These are phyloP conservation scores for Apiospora kogelbergensis DNA, from an alignment of 2,329 filamentous ascomycete genomes.

Conservation along the genomic window DNA sequence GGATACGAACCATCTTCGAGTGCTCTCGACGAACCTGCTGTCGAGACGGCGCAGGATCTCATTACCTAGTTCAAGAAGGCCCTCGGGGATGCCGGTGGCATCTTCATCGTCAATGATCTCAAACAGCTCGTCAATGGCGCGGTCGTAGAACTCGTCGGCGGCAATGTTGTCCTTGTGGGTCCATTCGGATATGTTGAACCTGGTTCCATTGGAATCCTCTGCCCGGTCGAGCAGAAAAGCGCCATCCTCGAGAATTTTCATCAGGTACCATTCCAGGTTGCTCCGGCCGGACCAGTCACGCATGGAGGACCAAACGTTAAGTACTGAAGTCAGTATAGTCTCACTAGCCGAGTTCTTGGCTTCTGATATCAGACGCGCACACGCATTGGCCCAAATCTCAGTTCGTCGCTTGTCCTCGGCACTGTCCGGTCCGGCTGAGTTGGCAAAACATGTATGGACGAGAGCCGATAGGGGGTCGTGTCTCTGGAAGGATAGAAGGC, in stretches of 20 bases:
- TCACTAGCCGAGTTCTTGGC: conserved; percentile 67
- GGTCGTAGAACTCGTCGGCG: conserved; percentile 85
- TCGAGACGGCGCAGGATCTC: conserved; percentile 79
- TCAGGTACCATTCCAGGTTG: conserved; percentile 90
- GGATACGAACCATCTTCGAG: conserved; percentile 80
- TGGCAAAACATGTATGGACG: conserved; percentile 86
- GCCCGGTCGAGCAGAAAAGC: conserved; percentile 86
- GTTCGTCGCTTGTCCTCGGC: conserved; percentile 77
- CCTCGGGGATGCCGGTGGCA: conserved; percentile 80
- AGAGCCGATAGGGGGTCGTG: conserved; percentile 83
- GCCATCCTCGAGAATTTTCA: conserved; percentile 91
- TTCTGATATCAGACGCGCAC: conserved; percentile 78
- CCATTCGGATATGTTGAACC: conserved; percentile 71
- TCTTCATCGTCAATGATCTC: conserved; percentile 83
- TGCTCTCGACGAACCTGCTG: conserved; percentile 68
- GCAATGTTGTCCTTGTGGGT: conserved; percentile 78
- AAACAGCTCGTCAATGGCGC: conserved; percentile 78
- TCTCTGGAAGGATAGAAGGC: conserved; percentile 83
- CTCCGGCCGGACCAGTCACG: conserved; percentile 86
- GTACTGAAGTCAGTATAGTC: conserved; percentile 76
- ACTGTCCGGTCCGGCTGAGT: conserved; percentile 78
- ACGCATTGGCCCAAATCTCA: conserved; percentile 84
- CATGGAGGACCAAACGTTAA: conserved; percentile 85
- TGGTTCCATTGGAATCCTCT: conserved; percentile 72
- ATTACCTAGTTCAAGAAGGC: conserved; percentile 79